Evolutionary conservation across 2,329 filamentous ascomycete genomes (phyloP).

Genomic region (Mollisia scopiformis): DNA sequence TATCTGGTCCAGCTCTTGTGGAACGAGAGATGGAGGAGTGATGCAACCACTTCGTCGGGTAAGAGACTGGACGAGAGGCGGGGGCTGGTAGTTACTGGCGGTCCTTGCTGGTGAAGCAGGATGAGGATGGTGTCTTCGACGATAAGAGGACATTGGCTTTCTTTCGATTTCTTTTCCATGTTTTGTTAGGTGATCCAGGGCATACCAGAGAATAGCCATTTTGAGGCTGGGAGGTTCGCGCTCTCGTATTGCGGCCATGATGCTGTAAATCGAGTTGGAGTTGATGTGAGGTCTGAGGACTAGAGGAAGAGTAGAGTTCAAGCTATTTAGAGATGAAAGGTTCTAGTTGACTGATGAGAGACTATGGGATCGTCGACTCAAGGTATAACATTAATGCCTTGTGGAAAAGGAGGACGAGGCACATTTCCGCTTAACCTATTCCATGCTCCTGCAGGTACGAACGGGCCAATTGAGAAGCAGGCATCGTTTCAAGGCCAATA

Average conservation of each 20-base stretch:
- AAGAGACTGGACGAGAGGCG: conserved; percentile 5
- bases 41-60: conserved; percentile 13
- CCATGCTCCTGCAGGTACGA: too few relatives aligned
- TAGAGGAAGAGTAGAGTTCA: too few relatives aligned
- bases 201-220: not conserved
- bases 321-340: too few relatives aligned
- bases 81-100: conserved; percentile 15
- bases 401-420: too few relatives aligned
- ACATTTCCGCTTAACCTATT: too few relatives aligned
- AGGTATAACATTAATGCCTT: too few relatives aligned
- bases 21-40: conserved; percentile 9
- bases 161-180: conserved; percentile 2
- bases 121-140: not conserved
- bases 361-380: too few relatives aligned
- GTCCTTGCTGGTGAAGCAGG: not conserved
- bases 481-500: too few relatives aligned
- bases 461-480: too few relatives aligned
- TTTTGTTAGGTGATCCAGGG: conserved; percentile 7
- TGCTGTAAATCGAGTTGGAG: not conserved
- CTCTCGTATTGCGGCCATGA: not conserved
- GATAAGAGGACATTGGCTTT: not conserved
- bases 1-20: conserved; percentile 8
- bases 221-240: not conserved
- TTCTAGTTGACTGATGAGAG: too few relatives aligned
- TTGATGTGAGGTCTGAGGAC: not conserved